Evolutionary conservation across 768 basidiomycete species (phyloP), one percentile per base, ranked within the genome.

Genomic region (Podaxis sp.): DNA sequence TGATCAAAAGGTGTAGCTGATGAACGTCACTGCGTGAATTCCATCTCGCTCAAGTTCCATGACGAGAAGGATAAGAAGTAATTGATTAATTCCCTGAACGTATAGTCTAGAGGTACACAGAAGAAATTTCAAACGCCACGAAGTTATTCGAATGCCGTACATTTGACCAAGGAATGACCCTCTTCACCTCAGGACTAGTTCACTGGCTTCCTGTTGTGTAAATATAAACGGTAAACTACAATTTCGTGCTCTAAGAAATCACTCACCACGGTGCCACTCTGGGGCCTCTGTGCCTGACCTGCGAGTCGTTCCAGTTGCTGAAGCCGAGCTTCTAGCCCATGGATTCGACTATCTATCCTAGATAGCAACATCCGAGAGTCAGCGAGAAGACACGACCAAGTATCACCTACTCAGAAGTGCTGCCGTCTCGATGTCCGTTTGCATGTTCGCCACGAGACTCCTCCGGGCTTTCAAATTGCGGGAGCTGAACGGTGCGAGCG

Each of bases 11-110:
- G 0, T 57, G 12, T 59, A 91, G 91, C 85, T 55, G 86, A 94
- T 69, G 92, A 94, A 70, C 85, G 92, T 38, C 92, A 94, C 71
- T 93, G 93, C 69, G 92, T 96, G 63, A 97, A 96, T 72, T 94
- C 93, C 3, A 72, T 97, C 65, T 94, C 93, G 2, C 76, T 97
- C 55, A 91, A 81, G 61, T 96, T 96, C 76, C 73, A 78, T 19
- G 82, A 86, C 0, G 84, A 83, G 63, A 71, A 77, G 57, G 69
- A 69, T 64, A 53, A 47, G 22, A 54, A 57, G 17, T 67, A 17
- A 37, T 36, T 54, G 11, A 15, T 43, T 46, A 38, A 24, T 13
- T 24, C 22, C 24, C 12, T 24, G 2, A 24, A 25, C 22, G 22
- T 49, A n/a, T 43, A 43, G n/a, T 43, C 41, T 4, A 3, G 15